Evolutionary conservation across 139 green algal species (phyloP), one percentile per base, ranked within the genome.

Genomic region (Asterochloris sp.): DNA sequence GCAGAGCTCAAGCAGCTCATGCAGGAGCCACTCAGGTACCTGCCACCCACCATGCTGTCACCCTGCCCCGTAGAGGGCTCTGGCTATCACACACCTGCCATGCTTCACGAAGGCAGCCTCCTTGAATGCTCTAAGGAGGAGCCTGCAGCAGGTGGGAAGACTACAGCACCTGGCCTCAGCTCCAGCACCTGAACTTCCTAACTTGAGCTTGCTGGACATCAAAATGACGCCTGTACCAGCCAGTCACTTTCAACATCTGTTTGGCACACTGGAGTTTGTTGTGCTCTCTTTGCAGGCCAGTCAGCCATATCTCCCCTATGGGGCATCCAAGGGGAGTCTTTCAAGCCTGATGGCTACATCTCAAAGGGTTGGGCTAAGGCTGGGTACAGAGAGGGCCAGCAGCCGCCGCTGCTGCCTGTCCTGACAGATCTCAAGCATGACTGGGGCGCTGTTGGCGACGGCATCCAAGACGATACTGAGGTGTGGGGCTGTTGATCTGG

Each of bases 361-460:
- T 54, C 38, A 54, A 38, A 62, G 60, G 76, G 68, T 9, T 80
- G 76, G 76, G 67, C 76, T 10, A 69, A 62, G 24, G 76, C 76
- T n/a, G 76, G 76, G 23, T 80, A 80, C 54, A 29, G 76, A 13
- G 60, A 47, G 47, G 76, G 76, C 21, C n/a, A 80, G 6, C 23
- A n/a, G 24, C 60, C 54, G 13, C 76, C 76, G 12, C 47, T 21
- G 23, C 54, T 62, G 14, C 26, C 60, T 21, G 23, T 12, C 76
- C 68, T 68, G 24, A 69, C 76, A 54, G 76, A 80, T 27, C 76
- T 80, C 8, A 29, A 69, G 1, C 24, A 69, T n/a, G 76, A 80
- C 23, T 80, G 76, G 76, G 23, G 68, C 68, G 76, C 76, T 78
- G 74, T 28, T 78, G 74, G 74, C 2, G 74, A 78, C 27, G 74